These are phyloP conservation scores for Russula sp. DNA, from an alignment of 768 basidiomycete genomes.

Conservation along the genomic window DNA sequence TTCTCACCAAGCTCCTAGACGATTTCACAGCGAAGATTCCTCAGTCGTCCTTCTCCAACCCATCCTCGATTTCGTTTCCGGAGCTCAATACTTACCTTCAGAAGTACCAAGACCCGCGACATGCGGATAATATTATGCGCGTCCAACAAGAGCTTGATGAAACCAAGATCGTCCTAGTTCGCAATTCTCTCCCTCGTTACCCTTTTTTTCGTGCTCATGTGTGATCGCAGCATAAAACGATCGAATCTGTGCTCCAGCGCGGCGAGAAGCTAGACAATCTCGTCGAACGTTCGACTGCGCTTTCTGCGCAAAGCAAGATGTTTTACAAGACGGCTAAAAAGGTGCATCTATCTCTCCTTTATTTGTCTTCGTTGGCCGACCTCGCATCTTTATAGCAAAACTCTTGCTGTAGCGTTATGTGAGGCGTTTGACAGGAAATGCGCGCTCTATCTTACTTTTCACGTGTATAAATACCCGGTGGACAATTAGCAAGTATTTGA, in stretches of 20 bases:
- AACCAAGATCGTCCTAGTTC: slow-evolving; percentile 95
- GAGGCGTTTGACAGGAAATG: slow-evolving; percentile 8
- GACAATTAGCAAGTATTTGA: slow-evolving; percentile 19
- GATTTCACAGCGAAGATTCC: slow-evolving; percentile 85
- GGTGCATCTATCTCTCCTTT: slow-evolving; percentile 45
- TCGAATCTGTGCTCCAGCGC: slow-evolving; percentile 92
- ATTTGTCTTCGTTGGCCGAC: not conserved
- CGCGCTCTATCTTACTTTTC: slow-evolving; percentile 22
- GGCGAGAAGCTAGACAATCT: slow-evolving; percentile 96
- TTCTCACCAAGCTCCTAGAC: slow-evolving; percentile 89
- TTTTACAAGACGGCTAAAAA: slow-evolving; percentile 99
- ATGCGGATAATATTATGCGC: slow-evolving; percentile 97
- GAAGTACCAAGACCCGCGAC: slow-evolving; percentile 95
- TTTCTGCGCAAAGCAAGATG: slow-evolving; percentile 92
- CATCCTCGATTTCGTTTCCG: slow-evolving; percentile 70
- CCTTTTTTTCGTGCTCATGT: not conserved
- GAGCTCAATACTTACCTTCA: slow-evolving; percentile 72
- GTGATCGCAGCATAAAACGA: slow-evolving; percentile 86
- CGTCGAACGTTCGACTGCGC: slow-evolving; percentile 86
- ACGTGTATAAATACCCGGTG: slow-evolving; percentile 25
- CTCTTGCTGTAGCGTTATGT: slow-evolving; percentile 90
- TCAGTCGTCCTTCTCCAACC: slow-evolving; percentile 61
- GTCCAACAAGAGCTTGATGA: slow-evolving; percentile 98
- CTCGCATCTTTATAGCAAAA: slow-evolving; percentile 67
- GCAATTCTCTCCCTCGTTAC: slow-evolving; percentile 34